Evolutionary conservation across 1,139 yeast genomes (phyloP).

Genomic region (Yamadazyma dendronema): DNA sequence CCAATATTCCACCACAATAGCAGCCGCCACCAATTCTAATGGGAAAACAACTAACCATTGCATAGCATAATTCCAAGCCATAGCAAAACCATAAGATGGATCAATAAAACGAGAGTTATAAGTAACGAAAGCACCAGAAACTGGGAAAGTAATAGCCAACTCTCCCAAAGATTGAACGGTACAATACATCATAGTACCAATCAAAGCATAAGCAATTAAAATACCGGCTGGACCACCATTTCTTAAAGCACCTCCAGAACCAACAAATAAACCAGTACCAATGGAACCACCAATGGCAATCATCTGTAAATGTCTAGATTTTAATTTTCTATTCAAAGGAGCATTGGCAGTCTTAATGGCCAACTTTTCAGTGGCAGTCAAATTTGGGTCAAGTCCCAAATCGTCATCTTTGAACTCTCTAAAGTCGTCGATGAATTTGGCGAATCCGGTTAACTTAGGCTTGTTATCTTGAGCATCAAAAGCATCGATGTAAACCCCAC

Average conservation of each 20-base stretch:
- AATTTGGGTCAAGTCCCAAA: conserved; percentile 58
- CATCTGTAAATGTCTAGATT: conserved; percentile 70
- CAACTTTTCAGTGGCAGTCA: conserved; percentile 63
- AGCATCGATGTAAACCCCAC: conserved; percentile 44
- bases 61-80: conserved; percentile 72
- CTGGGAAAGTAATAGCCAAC: conserved; percentile 68
- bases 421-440: conserved; percentile 53
- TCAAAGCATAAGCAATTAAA: conserved; percentile 56
- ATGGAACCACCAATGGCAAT: conserved; percentile 87
- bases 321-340: conserved; percentile 64
- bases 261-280: conserved; percentile 77
- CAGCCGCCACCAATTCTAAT: conserved; percentile 71
- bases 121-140: conserved; percentile 71
- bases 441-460: conserved; percentile 35
- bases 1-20: conserved; percentile 72
- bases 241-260: conserved; percentile 54
- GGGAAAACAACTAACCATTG: conserved; percentile 75
- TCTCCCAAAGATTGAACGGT: conserved; percentile 75
- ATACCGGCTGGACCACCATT: conserved; percentile 79
- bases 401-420: conserved; percentile 48
- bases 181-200: conserved; percentile 52
- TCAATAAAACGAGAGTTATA: conserved; percentile 67
- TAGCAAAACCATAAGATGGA: conserved; percentile 76
- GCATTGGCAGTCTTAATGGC: conserved; percentile 66
- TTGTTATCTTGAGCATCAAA: conserved; percentile 31